Evolutionary conservation across 352 stramenopile species (phyloP), one percentile per base, ranked within the genome.

Genomic region (Phytophthora idaei): DNA sequence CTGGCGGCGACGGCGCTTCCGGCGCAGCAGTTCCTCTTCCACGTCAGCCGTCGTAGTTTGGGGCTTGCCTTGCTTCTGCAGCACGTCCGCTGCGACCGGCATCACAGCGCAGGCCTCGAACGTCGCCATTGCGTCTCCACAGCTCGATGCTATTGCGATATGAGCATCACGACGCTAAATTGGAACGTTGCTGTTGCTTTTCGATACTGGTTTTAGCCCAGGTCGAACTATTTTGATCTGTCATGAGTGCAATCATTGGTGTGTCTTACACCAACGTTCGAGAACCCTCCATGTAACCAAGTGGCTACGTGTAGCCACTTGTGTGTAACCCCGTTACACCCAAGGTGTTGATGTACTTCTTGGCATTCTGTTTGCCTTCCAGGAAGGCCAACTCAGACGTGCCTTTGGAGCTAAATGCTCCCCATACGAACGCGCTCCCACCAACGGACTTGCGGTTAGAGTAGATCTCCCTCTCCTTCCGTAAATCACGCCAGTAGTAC

Each of bases 1-100:
- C 65, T 93, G 82, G 29, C 72, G 69, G 31, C 80, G 82, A 0
- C 81, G 74, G 28, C 77, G 77, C 32, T 82, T 80, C 7, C 69
- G 71, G 14, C 75, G 71, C n/a, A 14, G 57, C 6, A 46, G 27
- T 15, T 31, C 48, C 34, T 62, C 56, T 12, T 70, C 55, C 9
- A 11, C 9, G 7, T 61, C 63, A 7, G 48, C 10, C 32, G 56
- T 51, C 21, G 45, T 7, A 8, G 11, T 21, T 27, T 36, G 29
- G 11, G 29, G 9, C 17, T 46, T 57, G 25, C 32, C 34, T 28
- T 58, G 12, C 14, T 36, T 51, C 37, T 52, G 48, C 36, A 44
- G 34, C 10, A 54, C 10, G 14, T 7, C 17, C 1, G 11, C n/a
- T 3, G 12, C 10, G 2, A 21, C n/a, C 2, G 9, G 15, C 14